Evolutionary conservation across 352 stramenopile species (phyloP).

Genomic region (Paralagenidium karlingii): DNA sequence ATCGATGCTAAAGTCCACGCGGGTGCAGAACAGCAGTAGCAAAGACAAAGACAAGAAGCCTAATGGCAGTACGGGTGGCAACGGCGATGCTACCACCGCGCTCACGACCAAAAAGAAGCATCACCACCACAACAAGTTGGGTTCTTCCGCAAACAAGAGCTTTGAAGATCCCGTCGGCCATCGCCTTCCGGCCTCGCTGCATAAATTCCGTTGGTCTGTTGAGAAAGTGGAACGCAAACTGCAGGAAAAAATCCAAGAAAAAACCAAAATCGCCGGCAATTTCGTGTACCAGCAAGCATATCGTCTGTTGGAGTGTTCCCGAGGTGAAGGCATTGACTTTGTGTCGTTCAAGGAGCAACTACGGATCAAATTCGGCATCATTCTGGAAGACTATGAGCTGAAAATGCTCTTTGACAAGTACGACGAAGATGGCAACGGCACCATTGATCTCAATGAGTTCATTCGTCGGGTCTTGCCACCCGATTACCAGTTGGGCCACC

Average conservation of each 20-base stretch:
- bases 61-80: too few species aligned
- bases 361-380: conserved; percentile 67
- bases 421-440: conserved; percentile 66
- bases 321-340: conserved; percentile 71
- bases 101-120: too few species aligned
- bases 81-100: too few species aligned
- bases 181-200: conserved; percentile 36
- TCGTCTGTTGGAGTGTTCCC: conserved; percentile 52
- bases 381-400: conserved; percentile 56
- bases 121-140: too few species aligned
- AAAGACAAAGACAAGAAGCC: too few species aligned
- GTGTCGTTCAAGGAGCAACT: conserved; percentile 60
- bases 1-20: too few species aligned
- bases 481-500: conserved; percentile 57
- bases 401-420: conserved; percentile 77
- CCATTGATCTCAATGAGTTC: conserved; percentile 75
- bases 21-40: too few species aligned
- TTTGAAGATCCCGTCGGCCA: conserved; percentile 57
- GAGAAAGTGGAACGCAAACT: conserved; percentile 74
- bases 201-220: conserved; percentile 63
- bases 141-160: too few species aligned
- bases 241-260: conserved; percentile 79
- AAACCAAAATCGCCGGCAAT: conserved; percentile 72
- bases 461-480: conserved; percentile 58
- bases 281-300: conserved; percentile 83